Evolutionary conservation across 2,329 filamentous ascomycete genomes (phyloP), one percentile per base, ranked within the genome.

Genomic region (Sordariomycetes sp.): DNA sequence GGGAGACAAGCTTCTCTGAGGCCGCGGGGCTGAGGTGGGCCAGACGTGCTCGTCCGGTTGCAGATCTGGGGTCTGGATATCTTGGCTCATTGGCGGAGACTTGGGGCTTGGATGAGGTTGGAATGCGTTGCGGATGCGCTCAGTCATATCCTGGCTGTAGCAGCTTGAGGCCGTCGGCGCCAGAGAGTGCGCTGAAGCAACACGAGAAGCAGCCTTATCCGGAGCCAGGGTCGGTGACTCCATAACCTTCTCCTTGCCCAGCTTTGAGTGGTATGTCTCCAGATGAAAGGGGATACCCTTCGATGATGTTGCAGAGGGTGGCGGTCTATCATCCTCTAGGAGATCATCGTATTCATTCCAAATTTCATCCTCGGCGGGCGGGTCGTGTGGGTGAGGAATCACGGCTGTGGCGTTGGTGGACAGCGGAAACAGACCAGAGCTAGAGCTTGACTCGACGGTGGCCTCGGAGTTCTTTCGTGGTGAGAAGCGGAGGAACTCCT

Each of bases 291-390:
- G 67, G 36, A 66, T 51, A 0, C 70, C 71, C 18, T 66, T 63
- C 1, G 76, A 78, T 1, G 73, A 76, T 1, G 67, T 70, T 5
- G 68, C 61, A 1, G 74, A 76, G 2, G 59, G 58, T 3, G 68
- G 66, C 21, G 49, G 38, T 1, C 53, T 51, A 8, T 67, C 69
- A 9, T 85, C 79, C 11, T 84, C 83, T 35, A 95, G 72, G 10
- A 95, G 63, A 46, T 95, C 90, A 44, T 96, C 80, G 50, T 93
- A 95, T 57, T 94, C 90, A 33, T 88, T 80, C 90, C 90, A 96
- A 2, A 94, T 72, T 50, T 95, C 90, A 46, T 95, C 90, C 43
- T 93, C 84, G 1, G 64, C 75, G 4, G 80, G 68, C 0, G 75
- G 79, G 4, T 77, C 75, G 29, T 65, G 66, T 2, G 74, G 66